Percentiles rank a stretch among this genome's conserved stretches.
These are phyloP conservation scores for Lablab purpureus DNA, from an alignment of 306 rosid species.

Conservation along the genomic window DNA sequence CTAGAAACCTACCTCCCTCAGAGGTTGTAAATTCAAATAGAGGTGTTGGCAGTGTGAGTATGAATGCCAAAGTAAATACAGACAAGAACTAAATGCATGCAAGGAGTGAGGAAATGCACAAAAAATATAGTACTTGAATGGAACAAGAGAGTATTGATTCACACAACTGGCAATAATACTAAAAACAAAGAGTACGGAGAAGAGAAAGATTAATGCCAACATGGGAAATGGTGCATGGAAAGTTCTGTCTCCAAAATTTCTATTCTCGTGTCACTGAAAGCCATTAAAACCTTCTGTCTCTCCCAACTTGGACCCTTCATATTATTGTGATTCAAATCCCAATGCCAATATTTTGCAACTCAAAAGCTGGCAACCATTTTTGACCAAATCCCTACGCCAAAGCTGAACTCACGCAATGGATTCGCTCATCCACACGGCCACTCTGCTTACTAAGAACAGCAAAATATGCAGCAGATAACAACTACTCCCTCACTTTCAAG, in stretches of 20 bases:
- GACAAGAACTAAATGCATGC: slow-evolving; percentile 38
- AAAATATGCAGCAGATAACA: no score
- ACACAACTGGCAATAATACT: slow-evolving; percentile 40
- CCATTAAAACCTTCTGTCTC: slow-evolving; percentile 47
- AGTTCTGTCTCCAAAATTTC: slow-evolving; percentile 31
- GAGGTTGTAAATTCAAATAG: slow-evolving; percentile 25
- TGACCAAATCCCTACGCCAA: background rate
- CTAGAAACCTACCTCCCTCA: slow-evolving; percentile 40
- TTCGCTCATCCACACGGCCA: no score
- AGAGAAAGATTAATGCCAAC: slow-evolving; percentile 45
- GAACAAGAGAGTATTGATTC: slow-evolving; percentile 9
- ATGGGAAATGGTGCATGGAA: slow-evolving; percentile 47
- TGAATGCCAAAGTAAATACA: slow-evolving; percentile 33
- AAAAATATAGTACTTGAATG: slow-evolving; percentile 1
- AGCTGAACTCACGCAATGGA: no score
- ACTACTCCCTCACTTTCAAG: no score
- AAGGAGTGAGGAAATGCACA: slow-evolving; percentile 28
- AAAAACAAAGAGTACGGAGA: slow-evolving; percentile 40
- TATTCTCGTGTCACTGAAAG: slow-evolving; percentile 26
- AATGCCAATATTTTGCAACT: background rate
- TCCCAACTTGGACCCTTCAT: slow-evolving; percentile 39
- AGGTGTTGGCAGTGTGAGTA: background rate
- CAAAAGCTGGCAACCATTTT: background rate
- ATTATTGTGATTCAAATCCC: background rate
- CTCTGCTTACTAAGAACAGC: no score